Base-by-base conservation (phyloP, 2,329 filamentous ascomycete genomes). In the Colletotrichum sansevieriae region DNA sequence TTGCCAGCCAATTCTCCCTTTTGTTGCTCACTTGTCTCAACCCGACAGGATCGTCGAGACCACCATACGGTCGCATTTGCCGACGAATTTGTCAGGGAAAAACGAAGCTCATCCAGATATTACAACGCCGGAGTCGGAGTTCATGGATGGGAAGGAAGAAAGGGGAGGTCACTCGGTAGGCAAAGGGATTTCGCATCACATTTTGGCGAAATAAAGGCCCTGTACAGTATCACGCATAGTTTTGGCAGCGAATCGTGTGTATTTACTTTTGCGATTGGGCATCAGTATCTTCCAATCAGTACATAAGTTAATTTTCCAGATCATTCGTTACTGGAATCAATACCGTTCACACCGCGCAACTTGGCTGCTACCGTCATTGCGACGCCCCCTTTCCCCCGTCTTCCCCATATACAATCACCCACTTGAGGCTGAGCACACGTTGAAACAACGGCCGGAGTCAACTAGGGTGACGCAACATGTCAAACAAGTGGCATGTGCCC, bases 171-270 rank as follows among this genome's bases (percentile, higher is more conserved):
- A 33, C 11, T 25, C 22, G 43, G 44, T 29, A 54, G 49, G 49
- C 12, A 54, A 35, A 35, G 15, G 12, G 49, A 29, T 49, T 4
- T 4, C 3, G 3, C 25, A 25, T 25, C 25, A 25, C 25, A 5
- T 25, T 25, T 25, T n/a, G 39, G 37, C 60, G 44, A 55, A 65
- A 46, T 9, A 64, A 39, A 58, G 54, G 46, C 25, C 54, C 65
- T 65, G 65, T 68, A 68, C 37, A 67, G 39, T 59, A 59, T 63
- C 49, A 52, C 58, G 61, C 52, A 47, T 68, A 59, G 25, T 55
- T 65, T 54, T 10, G 39, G 20, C 54, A 55, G 61, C 65, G 54
- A 59, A 46, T 59, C 47, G 54, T 18, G 29, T 54, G 61, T 59
- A 54, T 55, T 41, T 59, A 44, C 44, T 52, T 52, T 52, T 43